Conservation (phyloP, 371 early-diverging fungal genomes). For the Apophysomyces sp. region DNA sequence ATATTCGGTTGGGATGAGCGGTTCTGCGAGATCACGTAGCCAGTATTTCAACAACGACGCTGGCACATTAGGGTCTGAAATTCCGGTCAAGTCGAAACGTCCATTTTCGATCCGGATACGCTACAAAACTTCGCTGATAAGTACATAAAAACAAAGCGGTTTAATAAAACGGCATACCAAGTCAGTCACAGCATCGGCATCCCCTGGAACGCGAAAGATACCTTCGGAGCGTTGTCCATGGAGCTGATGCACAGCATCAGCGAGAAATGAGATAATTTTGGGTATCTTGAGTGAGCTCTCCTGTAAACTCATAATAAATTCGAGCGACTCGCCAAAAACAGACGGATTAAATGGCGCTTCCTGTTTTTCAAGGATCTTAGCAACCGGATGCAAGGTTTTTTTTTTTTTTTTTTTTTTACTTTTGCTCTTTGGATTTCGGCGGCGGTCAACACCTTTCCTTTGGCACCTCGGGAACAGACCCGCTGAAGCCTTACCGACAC, state of each 20-base stretch:
- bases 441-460: conserved; percentile 74
- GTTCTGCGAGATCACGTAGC: conserved; percentile 92
- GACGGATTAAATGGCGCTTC: conserved; percentile 89
- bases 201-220: conserved; percentile 97
- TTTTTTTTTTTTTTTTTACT: no score
- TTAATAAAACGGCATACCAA: conserved; percentile 54
- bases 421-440: conserved; percentile 83
- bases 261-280: conserved; percentile 82
- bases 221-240: conserved; percentile 88
- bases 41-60: conserved; percentile 92
- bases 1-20: conserved; percentile 79
- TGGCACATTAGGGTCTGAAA: conserved; percentile 90
- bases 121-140: no score
- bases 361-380: conserved; percentile 23
- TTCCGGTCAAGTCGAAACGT: conserved; percentile 64
- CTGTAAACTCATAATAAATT: conserved; percentile 77
- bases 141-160: no score
- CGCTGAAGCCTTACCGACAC: conserved; percentile 65
- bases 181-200: conserved; percentile 84
- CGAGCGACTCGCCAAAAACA: conserved; percentile 91
- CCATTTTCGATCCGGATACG: conserved; percentile 84
- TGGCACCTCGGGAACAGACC: conserved; percentile 77
- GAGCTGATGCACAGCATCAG: conserved; percentile 74
- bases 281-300: conserved; percentile 62
- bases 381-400: no score